Conservation (phyloP, 2,329 filamentous ascomycete species). For the Colletotrichum echinochloae region DNA sequence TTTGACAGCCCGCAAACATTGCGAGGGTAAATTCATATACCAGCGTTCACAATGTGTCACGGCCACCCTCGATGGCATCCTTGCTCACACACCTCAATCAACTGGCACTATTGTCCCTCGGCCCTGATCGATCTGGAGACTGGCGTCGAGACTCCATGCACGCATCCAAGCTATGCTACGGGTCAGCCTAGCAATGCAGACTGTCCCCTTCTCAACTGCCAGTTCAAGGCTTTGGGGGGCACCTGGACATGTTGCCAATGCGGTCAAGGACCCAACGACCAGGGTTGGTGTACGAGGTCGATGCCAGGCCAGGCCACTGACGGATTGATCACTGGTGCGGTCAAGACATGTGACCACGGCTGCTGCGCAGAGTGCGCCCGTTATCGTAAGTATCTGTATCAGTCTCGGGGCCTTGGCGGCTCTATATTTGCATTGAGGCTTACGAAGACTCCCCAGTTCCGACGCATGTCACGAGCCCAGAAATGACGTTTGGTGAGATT, state of each 20-base stretch:
- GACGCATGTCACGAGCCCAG: constrained; percentile 50
- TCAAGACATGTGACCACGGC: constrained; percentile 63
- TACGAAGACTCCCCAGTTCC: constrained; percentile 45
- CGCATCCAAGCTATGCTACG: constrained; percentile 60
- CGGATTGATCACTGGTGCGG: constrained; percentile 50
- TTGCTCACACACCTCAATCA: constrained; percentile 66
- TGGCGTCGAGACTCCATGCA: constrained; percentile 62
- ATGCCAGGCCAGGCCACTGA: constrained; percentile 48
- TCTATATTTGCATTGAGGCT: neutral
- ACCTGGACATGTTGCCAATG: constrained; percentile 68
- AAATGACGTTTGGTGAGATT: constrained; percentile 52
- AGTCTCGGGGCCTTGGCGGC: neutral
- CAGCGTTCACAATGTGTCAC: constrained; percentile 61
- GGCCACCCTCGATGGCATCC: constrained; percentile 65
- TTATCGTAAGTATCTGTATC: constrained; percentile 52
- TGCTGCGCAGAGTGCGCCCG: constrained; percentile 63
- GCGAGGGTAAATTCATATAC: too few relatives aligned
- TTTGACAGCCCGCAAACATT: too few relatives aligned
- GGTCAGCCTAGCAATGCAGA: constrained; percentile 57
- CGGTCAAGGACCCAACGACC: constrained; percentile 61
- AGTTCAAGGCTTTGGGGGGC: constrained; percentile 61
- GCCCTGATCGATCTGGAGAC: constrained; percentile 62
- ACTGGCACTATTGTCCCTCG: constrained; percentile 66
- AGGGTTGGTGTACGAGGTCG: constrained; percentile 64
- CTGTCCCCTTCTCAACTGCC: constrained; percentile 64